Conservation (phyloP, 306 rosid genomes). For the Cicer judaicum region DNA sequence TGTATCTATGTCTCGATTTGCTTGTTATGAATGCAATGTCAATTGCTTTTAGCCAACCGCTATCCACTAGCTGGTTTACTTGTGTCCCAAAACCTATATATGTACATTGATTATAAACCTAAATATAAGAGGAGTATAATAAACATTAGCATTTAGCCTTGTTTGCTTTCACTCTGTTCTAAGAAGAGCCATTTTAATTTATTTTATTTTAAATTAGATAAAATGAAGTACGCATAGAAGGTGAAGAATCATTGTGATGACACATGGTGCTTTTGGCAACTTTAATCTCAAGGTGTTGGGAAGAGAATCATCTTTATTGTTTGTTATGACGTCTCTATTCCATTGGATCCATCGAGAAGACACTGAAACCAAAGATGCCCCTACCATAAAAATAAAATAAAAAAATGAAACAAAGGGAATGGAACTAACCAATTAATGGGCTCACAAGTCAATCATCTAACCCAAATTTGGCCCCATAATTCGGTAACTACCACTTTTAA, state of each 20-base stretch:
- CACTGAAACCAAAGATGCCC: conserved; percentile 70
- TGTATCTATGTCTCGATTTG: conserved; percentile 20
- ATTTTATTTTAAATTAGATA: conserved; percentile 29
- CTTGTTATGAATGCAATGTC: neutral
- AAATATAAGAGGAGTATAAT: neutral
- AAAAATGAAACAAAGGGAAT: conserved; percentile 36
- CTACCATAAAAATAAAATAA: conserved; percentile 6
- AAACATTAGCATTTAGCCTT: too few species aligned
- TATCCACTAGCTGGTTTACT: conserved; percentile 6
- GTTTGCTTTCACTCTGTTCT: conserved; percentile 53
- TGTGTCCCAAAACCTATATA: neutral
- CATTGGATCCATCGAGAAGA: conserved; percentile 60
- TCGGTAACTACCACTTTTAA: conserved; percentile 46
- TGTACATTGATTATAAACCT: neutral
- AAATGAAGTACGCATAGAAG: conserved; percentile 36
- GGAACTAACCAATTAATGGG: conserved; percentile 20
- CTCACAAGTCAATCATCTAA: conserved; percentile 37
- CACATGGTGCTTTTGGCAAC: conserved; percentile 43
- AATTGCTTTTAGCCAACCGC: conserved; percentile 17
- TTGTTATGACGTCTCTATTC: conserved; percentile 51
- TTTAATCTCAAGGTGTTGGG: conserved; percentile 46
- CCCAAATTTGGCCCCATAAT: conserved; percentile 43
- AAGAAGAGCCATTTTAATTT: conserved; percentile 35
- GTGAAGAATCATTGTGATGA: conserved; percentile 45
- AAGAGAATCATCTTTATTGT: conserved; percentile 52